phyloP scores from a whole-genome alignment of 208 protist species.

The Trichomonas vaginalis region DNA sequence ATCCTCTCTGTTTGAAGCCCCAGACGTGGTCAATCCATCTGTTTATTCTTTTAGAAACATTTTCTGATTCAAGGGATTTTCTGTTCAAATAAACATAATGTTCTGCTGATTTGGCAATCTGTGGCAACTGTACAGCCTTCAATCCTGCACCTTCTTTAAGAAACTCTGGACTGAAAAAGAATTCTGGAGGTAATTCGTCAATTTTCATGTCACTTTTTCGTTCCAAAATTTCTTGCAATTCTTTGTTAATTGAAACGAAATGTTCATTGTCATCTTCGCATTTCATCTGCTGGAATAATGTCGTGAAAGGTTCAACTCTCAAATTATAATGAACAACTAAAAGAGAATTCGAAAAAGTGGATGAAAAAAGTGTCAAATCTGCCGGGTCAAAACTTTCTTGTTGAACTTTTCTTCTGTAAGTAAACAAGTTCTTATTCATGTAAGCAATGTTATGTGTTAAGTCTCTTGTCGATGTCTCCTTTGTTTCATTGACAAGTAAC shows the following conservation, averaged over 20 bases:
- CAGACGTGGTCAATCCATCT: not conserved
- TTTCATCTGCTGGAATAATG: slow-evolving; percentile 23
- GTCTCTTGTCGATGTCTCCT: not conserved
- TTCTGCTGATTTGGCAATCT: not conserved
- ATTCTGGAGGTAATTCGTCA: not conserved
- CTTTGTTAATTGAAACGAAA: not conserved
- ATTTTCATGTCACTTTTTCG: not conserved
- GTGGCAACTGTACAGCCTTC: not conserved
- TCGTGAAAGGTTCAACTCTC: slow-evolving; percentile 30
- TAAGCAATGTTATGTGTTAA: not conserved
- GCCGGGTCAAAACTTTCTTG: not conserved
- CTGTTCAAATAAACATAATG: not conserved
- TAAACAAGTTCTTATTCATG: not conserved
- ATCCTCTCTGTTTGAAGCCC: not conserved
- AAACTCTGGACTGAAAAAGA: not conserved
- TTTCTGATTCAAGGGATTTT: not conserved
- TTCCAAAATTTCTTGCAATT: not conserved
- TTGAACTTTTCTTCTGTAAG: not conserved
- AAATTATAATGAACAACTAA: slow-evolving; percentile 29
- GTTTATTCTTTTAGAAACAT: not conserved
- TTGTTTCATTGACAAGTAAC: not conserved
- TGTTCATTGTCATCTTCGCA: not conserved
- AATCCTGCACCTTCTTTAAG: not conserved
- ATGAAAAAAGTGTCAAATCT: not conserved
- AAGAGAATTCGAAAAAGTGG: slow-evolving; percentile 23